Evolutionary conservation across 2,329 filamentous ascomycete species (phyloP).

Genomic region (Pezicula rhizophila): DNA sequence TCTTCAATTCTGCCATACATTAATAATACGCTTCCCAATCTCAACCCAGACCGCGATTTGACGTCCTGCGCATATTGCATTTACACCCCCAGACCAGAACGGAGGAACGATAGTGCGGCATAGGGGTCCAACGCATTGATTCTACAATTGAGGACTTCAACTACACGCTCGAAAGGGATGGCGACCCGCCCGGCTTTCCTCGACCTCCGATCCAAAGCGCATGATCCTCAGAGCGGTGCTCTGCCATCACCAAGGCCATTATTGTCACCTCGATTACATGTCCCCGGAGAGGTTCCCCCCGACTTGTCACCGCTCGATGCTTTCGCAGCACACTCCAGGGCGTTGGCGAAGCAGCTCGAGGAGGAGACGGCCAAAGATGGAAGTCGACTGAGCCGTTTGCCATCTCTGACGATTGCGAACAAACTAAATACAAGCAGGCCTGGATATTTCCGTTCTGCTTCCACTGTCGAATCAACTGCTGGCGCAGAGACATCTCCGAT

Average conservation of each 20-base stretch:
- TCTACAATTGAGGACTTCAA: background rate
- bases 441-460: slow-evolving; percentile 74
- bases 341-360: slow-evolving; percentile 82
- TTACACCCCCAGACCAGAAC: background rate
- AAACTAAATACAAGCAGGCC: slow-evolving; percentile 74
- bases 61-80: background rate
- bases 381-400: slow-evolving; percentile 76
- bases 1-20: background rate
- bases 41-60: background rate
- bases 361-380: slow-evolving; percentile 63
- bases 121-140: background rate
- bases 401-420: slow-evolving; percentile 75
- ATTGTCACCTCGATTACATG: slow-evolving; percentile 65
- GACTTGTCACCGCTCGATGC: slow-evolving; percentile 92
- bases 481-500: slow-evolving; percentile 33
- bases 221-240: slow-evolving; percentile 17
- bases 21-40: background rate
- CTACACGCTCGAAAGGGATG: slow-evolving; percentile 13
- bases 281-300: slow-evolving; percentile 77
- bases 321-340: slow-evolving; percentile 83
- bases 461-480: slow-evolving; percentile 40
- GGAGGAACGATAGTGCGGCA: background rate
- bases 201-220: slow-evolving; percentile 25
- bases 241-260: slow-evolving; percentile 18
- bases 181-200: slow-evolving; percentile 24